Base-by-base conservation (phyloP, 2,329 filamentous ascomycete species). In the Neoscytalidium dimidiatum region DNA sequence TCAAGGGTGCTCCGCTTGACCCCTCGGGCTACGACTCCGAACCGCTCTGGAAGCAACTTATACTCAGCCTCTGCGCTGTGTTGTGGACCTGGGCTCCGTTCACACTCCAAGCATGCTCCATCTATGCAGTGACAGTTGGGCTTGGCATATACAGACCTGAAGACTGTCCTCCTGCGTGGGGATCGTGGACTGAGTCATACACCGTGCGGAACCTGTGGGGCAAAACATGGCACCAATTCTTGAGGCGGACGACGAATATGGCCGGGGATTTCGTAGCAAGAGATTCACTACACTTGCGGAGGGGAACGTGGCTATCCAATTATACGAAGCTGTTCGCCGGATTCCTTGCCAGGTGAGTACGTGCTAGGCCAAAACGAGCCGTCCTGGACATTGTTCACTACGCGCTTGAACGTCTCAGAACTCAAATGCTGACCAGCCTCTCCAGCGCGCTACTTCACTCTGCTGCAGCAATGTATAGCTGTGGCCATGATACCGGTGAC, bases 251-350 rank as follows among this genome's bases (percentile, higher is more conserved):
- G 7, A 72, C 71, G 62, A 69, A 68, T 1, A 63, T 66, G 1
- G 68, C 68, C 0, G 66, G 68, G 2, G 67, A 69, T 0, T 71
- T 64, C 23, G 19, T 74, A 9, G 68, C 69, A 0, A 66, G 69
- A 1, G 67, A 75, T 51, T 46, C 70, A 0, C 49, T 76, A 1
- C 49, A 58, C 6, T 65, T 75, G 4, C 64, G 41, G 0, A 73
- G 71, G 38, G 73, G 74, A 0, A 68, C 69, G 0, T 74, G 74
- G n/a, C 67, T 63, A 1, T 75, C 72, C 1, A 74, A 70, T 38
- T 75, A 75, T 44, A 21, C 73, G 1, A 73, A 75, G 66, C 69
- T 75, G 4, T 74, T 73, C 43, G 43, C 67, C 0, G 68, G 65
- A 1, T 76, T 76, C 57, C 64, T 65, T 1, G 33, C 72, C 5